Base-by-base conservation (phyloP, 2,329 filamentous ascomycete genomes). In the Passalora sequoiae region DNA sequence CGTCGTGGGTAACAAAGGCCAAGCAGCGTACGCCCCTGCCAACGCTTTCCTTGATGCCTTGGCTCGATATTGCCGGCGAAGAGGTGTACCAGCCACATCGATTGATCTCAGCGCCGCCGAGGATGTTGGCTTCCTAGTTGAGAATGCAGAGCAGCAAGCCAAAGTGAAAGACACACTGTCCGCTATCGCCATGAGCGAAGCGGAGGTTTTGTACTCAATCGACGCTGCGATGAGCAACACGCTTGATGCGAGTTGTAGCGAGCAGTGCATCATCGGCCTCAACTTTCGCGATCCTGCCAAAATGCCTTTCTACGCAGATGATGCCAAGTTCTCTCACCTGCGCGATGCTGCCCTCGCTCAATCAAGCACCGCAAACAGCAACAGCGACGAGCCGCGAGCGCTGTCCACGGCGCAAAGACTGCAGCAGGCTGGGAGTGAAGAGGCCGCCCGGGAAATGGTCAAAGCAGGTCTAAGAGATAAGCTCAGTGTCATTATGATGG, bases 11-110 rank as follows among this genome's bases (percentile, higher is more conserved):
- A 77, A 73, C 50, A 69, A 71, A 4, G 74, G 75, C 0, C 77
- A 81, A 49, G 69, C 74, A 10, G 78, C 77, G 57, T 81, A 81
- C 47, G 71, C 75, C 2, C 74, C 76, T 0, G 75, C 73, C 1
- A 80, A 58, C 33, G 43, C 49, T 25, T 62, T 53, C 48, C 47
- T 57, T 12, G 55, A 61, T 31, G 43, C 54, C 2, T 49, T 66
- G 36, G 51, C 53, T 1, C 35, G 40, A 1, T 62, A 60, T 22
- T 56, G 65, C 6, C 46, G 32, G 2, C 4, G 12, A 1, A 53
- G 43, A 3, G 60, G 60, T 2, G 43, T 63, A 1, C 40, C 47
- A 6, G 60, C 52, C 9, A 40, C 41, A 6, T 46, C 56, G 1
- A 43, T 67, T 17, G 56, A 63, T 32, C 47, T 66, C 1, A 60